Evolutionary conservation across 169 alveolate genomes (phyloP).

Genomic region (Nephromyces sp.): DNA sequence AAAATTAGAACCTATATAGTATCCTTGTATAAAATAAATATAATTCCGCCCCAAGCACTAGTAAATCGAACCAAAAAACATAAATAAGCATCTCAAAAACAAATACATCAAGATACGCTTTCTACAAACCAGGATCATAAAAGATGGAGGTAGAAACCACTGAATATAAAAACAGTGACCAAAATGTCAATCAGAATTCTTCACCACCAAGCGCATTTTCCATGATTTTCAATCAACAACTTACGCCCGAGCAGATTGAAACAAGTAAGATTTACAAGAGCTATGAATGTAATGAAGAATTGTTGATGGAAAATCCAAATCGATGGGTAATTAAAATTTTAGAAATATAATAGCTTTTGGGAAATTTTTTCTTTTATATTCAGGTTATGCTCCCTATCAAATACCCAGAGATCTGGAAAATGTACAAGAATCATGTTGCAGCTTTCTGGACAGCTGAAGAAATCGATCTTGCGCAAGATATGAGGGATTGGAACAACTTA

Average conservation of each 20-base stretch:
- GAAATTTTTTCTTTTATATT: background rate
- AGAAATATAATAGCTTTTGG: background rate
- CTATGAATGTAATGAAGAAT: background rate
- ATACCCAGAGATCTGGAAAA: constrained; percentile 27
- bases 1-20: too few relatives aligned
- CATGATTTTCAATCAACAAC: too few relatives aligned
- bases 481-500: constrained; percentile 85
- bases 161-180: too few relatives aligned
- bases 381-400: constrained; percentile 30
- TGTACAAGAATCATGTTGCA: constrained; percentile 96
- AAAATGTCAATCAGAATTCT: too few relatives aligned
- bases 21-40: too few relatives aligned
- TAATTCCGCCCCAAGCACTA: too few relatives aligned
- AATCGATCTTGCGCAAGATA: constrained; percentile 87
- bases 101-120: too few relatives aligned
- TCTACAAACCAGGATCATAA: too few relatives aligned
- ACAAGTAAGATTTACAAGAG: background rate
- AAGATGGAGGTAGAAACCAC: too few relatives aligned
- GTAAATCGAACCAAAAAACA: too few relatives aligned
- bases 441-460: constrained; percentile 98
- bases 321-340: background rate
- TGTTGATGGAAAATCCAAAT: background rate
- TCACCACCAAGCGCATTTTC: too few relatives aligned
- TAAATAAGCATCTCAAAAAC: too few relatives aligned
- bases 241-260: background rate